Evolutionary conservation across 768 basidiomycete genomes (phyloP), one percentile per base, ranked within the genome.

Genomic region (Phylloporus sp.): DNA sequence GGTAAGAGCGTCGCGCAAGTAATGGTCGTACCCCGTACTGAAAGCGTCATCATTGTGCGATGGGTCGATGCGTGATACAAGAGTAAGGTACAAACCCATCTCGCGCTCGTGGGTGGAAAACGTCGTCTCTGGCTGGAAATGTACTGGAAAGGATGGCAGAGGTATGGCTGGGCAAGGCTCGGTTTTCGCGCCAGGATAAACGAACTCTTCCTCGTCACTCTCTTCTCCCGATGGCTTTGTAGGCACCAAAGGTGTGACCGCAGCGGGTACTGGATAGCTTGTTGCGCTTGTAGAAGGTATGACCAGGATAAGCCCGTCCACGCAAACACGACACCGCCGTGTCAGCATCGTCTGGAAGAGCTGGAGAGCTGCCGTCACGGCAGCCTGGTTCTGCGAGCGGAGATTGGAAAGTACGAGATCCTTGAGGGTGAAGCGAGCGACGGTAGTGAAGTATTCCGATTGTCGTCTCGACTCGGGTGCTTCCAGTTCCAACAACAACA

Each of bases 341-440:
- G 75, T 61, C 9, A 95, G 73, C 61, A 95, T 74, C 1, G 88
- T 82, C 51, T 84, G 81, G 6, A 95, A 68, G 9, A 98, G 74
- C 55, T 90, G 86, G 42, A 96, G 70, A 4, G 91, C 89, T 9
- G 90, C 80, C 0, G 85, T 83, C 1, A 78, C 76, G 0, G 90
- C 81, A 0, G 80, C 64, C 48, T 81, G 78, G 9, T 76, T 78
- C 43, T 70, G 70, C 6, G 89, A 91, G 20, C 78, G 74, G 20
- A 96, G 68, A 60, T 92, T 92, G 36, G 89, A 77, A 39, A 90
- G 58, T 8, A 98, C 68, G 27, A 97, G 75, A 57, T 98, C 95
- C 62, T 90, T 92, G 32, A 97, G 74, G 5, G 90, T 94, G 71
- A 92, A 97, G 15, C 92, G 80, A 11, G 86, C 89, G 68, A 87